A percentile compares a stretch with the other conserved stretches of the same genome.
These are phyloP conservation scores for Nitzschia palea DNA, from an alignment of 108 stramenopile genomes.

Conservation along the genomic window DNA sequence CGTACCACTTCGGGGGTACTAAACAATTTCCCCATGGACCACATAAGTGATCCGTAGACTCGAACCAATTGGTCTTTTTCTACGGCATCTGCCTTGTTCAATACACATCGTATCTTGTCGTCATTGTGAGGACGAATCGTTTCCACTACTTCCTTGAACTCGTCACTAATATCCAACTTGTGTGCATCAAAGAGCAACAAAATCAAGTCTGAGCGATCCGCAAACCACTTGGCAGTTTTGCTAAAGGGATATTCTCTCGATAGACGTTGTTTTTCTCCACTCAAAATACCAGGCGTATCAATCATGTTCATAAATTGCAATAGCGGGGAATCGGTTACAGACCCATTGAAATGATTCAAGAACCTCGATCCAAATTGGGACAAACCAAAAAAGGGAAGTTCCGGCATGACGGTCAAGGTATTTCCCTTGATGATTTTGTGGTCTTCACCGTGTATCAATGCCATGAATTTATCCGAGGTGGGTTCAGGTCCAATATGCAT, in stretches of 20 bases:
- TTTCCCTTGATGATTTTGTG: conserved; percentile 87
- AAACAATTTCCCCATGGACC: conserved; percentile 3
- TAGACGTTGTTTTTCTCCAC: background rate
- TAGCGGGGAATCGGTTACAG: background rate
- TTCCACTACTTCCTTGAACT: conserved; percentile 47
- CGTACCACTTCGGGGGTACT: conserved; percentile 5
- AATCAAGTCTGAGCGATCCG: conserved; percentile 93
- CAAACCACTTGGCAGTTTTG: conserved; percentile 74
- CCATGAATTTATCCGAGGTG: conserved; percentile 43
- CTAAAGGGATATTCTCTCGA: conserved; percentile 4
- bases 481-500: conserved; percentile 33
- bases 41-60: background rate
- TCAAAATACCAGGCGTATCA: conserved; percentile 1
- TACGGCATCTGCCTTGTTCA: background rate
- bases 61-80: background rate
- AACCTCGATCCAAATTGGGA: conserved; percentile 95
- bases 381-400: conserved; percentile 93
- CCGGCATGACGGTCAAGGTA: conserved; percentile 87
- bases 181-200: conserved; percentile 94
- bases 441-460: conserved; percentile 72
- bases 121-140: conserved; percentile 5
- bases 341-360: conserved; percentile 84
- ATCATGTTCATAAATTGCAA: conserved; percentile 2
- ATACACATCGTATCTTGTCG: background rate
- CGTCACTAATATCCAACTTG: conserved; percentile 94